Evolutionary conservation across 2,329 filamentous ascomycete species (phyloP).

Genomic region (Byssothecium circinans): DNA sequence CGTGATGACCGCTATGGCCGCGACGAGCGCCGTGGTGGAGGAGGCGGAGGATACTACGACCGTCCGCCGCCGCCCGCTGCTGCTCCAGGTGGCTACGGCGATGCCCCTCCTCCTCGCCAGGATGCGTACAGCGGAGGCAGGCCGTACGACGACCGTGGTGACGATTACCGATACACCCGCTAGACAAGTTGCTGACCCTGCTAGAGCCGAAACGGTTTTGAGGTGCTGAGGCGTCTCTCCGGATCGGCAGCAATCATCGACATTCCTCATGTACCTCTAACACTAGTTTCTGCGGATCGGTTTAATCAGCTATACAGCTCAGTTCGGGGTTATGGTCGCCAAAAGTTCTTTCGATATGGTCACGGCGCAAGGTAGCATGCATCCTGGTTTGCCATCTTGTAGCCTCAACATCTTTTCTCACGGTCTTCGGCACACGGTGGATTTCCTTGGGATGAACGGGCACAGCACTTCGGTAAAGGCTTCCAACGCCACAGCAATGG

Average conservation of each 20-base stretch:
- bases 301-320: conserved; percentile 43
- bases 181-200: conserved; percentile 37
- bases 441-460: conserved; percentile 48
- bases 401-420: conserved; percentile 35
- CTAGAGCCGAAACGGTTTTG: conserved; percentile 44
- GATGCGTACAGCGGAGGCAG: conserved; percentile 42
- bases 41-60: conserved; percentile 60
- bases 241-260: conserved; percentile 29
- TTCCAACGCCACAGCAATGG: conserved; percentile 39
- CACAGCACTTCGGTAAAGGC: conserved; percentile 43
- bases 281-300: conserved; percentile 39
- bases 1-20: conserved; percentile 59
- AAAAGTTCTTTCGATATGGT: conserved; percentile 44
- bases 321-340: conserved; percentile 39
- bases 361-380: conserved; percentile 38
- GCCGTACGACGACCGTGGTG: conserved; percentile 45
- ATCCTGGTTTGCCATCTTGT: conserved; percentile 38
- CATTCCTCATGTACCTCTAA: conserved; percentile 41
- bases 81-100: conserved; percentile 35
- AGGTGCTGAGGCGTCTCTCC: conserved; percentile 26
- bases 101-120: conserved; percentile 40
- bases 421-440: conserved; percentile 43
- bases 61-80: conserved; percentile 48
- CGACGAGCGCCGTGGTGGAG: conserved; percentile 55
- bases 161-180: conserved; percentile 51